Percentiles rank a stretch among this genome's conserved stretches.
These are phyloP conservation scores for Pelargonium nanum DNA, from an alignment of 345 rosid genomes.

Conservation along the genomic window DNA sequence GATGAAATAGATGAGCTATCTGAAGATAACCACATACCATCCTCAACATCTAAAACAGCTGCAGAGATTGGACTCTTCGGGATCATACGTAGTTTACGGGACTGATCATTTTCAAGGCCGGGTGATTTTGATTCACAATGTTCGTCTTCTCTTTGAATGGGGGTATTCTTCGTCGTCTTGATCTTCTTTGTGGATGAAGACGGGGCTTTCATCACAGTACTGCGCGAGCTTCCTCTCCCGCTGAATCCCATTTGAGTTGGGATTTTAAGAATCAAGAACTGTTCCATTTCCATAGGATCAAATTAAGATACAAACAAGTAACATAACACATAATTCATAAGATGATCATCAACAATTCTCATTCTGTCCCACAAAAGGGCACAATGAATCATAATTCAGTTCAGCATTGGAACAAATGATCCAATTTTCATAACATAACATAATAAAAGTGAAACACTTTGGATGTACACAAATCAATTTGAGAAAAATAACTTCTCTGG, in stretches of 20 bases:
- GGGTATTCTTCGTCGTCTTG: background rate
- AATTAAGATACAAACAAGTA: no score
- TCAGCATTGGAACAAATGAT: no score
- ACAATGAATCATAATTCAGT: no score
- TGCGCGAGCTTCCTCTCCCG: background rate
- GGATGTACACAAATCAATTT: no score
- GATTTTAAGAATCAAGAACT: background rate
- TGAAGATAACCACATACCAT: background rate
- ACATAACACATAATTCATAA: no score
- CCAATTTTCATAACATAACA: no score
- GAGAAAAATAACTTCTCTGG: no score
- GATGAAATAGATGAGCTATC: background rate
- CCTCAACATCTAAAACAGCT: background rate
- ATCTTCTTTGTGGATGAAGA: background rate
- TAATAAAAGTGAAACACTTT: no score
- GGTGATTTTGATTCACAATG: background rate
- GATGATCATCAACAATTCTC: no score
- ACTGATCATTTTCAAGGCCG: background rate
- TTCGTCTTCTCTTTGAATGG: background rate
- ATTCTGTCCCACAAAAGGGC: no score
- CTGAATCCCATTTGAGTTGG: background rate
- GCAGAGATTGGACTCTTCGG: background rate
- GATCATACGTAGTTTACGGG: background rate
- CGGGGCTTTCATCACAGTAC: background rate
- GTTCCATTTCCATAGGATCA: background rate